phyloP scores from a whole-genome alignment of 108 stramenopile genomes.

The Nannochloropsis salina region DNA sequence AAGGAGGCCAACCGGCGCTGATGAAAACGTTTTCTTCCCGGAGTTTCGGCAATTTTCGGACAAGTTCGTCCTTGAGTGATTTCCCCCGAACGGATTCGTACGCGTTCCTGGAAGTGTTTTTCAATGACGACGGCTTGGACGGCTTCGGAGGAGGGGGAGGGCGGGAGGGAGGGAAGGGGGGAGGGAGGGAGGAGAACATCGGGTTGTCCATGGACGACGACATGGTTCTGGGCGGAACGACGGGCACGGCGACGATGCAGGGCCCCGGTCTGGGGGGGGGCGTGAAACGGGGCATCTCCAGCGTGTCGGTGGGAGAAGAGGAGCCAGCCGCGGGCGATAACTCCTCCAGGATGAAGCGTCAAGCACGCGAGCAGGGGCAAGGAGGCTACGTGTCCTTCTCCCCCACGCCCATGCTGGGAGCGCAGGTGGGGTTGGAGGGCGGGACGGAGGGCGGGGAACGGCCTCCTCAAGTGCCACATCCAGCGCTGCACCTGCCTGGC shows the following conservation, averaged over 20 bases:
- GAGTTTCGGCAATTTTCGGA: conserved; percentile 21
- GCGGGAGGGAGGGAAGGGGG: conserved; percentile 59
- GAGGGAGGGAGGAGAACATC: conserved; percentile 75
- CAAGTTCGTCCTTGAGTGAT: conserved; percentile 52
- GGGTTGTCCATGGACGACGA: conserved; percentile 79
- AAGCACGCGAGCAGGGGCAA: too few relatives aligned
- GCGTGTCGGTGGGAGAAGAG: not conserved
- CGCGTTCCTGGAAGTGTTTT: conserved; percentile 87
- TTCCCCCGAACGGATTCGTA: conserved; percentile 62
- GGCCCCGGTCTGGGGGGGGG: not conserved
- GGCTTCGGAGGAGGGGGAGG: conserved; percentile 24
- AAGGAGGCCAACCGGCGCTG: not conserved
- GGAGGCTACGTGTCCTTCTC: too few relatives aligned
- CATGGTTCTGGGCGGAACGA: conserved; percentile 22
- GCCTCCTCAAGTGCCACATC: too few relatives aligned
- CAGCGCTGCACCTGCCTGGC: too few relatives aligned
- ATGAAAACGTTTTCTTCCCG: conserved; percentile 22
- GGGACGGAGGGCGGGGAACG: too few relatives aligned
- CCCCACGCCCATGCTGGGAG: too few relatives aligned
- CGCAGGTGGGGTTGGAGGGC: too few relatives aligned
- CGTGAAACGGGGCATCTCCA: not conserved
- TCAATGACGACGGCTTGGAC: conserved; percentile 61
- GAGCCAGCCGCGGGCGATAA: too few relatives aligned
- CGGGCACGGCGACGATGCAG: not conserved
- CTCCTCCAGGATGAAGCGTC: too few relatives aligned